Base-by-base conservation (phyloP, 371 early-diverging fungal genomes). In the Dichotomocladium elegans region DNA sequence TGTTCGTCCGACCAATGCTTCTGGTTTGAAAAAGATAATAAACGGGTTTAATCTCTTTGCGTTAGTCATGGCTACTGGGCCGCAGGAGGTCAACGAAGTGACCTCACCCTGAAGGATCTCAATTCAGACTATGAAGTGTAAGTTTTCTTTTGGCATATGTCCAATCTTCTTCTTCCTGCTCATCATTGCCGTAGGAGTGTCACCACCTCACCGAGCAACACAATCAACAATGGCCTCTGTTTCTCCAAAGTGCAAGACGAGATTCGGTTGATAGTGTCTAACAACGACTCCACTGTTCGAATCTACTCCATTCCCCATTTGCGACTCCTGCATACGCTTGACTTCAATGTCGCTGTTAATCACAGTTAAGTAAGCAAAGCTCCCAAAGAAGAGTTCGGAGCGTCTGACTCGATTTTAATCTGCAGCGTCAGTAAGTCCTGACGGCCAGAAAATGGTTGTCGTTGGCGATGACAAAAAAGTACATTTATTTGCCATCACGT, bases 281-380 rank as follows among this genome's bases (percentile, higher is more conserved):
- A 93, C 69, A 98, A 98, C 62, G 98, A 98, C 62, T 84, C 91
- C 55, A 92, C 90, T 17, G 88, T 98, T 64, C 92, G 93, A 64
- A 82, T 94, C 12, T 90, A 82, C 58, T 77, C 88, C 1, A 67
- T 93, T 12, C 91, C 93, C 1, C 78, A 72, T 33, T 68, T 94
- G 30, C 75, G 84, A 21, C 68, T 85, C 7, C 56, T 92, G 14
- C 72, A 87, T 6, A 86, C 74, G 6, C 66, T 96, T n/a, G 62
- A 78, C n/a, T 76, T 91, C 12, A 89, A 87, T 3, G 89, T 90
- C 2, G 88, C 93, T 22, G 91, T 95, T 30, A 93, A 93, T 71
- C 85, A 90, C 51, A 77, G 86, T 86, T n/a, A 79, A 55, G 51
- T 41, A 25, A 21, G 12, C 19, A 6, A 43, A 0, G 25, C 12